These are phyloP conservation scores for Annulohypoxylon maeteangense DNA, from an alignment of 495 filamentous ascomycete genomes.

Conservation along the genomic window DNA sequence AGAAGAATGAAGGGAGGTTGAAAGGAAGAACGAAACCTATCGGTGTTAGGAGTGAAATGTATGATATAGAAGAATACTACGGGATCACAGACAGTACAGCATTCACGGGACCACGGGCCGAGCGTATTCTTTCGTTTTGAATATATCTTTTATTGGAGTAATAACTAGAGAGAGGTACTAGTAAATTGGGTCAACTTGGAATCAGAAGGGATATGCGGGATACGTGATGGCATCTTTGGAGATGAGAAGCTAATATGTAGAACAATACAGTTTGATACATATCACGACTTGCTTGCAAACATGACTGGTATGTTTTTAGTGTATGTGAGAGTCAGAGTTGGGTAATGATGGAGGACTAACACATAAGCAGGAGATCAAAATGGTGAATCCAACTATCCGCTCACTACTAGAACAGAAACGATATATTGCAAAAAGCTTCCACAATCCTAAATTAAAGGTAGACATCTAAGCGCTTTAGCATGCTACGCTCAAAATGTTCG, in stretches of 20 bases:
- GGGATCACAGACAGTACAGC: slow-evolving; percentile 1
- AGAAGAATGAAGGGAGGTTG: neutral
- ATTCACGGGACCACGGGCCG: neutral
- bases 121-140: neutral
- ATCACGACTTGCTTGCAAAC: neutral
- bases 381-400: too few relatives aligned
- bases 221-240: neutral
- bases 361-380: too few relatives aligned
- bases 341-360: too few relatives aligned
- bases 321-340: too few relatives aligned
- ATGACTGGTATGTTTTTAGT: too few relatives aligned
- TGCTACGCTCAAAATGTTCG: too few relatives aligned
- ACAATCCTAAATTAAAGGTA: too few relatives aligned
- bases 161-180: slow-evolving; percentile 19
- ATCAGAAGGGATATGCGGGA: neutral
- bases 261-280: slow-evolving; percentile 8
- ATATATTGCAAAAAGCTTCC: too few relatives aligned
- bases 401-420: too few relatives aligned
- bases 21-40: neutral
- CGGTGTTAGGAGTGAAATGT: neutral
- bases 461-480: too few relatives aligned
- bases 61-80: slow-evolving; percentile 5
- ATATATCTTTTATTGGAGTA: slow-evolving; percentile 13
- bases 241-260: slow-evolving; percentile 23
- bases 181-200: slow-evolving; percentile 20